Evolutionary conservation across 2,329 filamentous ascomycete genomes (phyloP), one percentile per base, ranked within the genome.

Genomic region (Aspergillus tubingensis): DNA sequence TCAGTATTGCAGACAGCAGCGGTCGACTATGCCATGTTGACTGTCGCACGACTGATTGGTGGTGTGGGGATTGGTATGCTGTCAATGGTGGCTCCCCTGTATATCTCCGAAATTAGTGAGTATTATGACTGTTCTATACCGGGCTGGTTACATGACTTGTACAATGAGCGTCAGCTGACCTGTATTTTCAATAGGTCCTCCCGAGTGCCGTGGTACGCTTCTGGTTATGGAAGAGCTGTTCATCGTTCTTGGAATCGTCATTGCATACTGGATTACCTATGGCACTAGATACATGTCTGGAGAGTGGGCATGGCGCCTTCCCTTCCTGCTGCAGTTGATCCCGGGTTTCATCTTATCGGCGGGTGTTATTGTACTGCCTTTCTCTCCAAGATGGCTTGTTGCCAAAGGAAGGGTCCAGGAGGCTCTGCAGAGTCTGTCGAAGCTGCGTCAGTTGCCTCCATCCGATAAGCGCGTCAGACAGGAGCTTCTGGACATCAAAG

Each of bases 381-480:
- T 82, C 65, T 85, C 83, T 0, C 84, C 84, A 0, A 77, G 84
- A 30, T 86, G 83, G 78, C 77, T 86, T 0, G 78, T 77, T 7
- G 78, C 76, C 5, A 77, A 80, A 53, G 78, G 76, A 8, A 77
- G 80, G 2, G 74, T 84, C 32, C 74, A 81, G 4, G 83, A 85
- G 58, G 79, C 81, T 0, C 72, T 85, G 5, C 60, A 75, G 7
- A 79, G 75, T n/a, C 72, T 86, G 0, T 72, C 74, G 5, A 81
- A 78, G 61, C 73, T 87, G 7, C 81, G 85, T 10, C 76, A 78
- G 32, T 72, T 86, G 2, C 81, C 83, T 0, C 62, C 70, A 0
- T 77, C 75, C 1, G 84, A 88, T 62, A 67, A 74, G 7, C 76
- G 83, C 3, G 77, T 88, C 3, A 76, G 80, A 5, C 76, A 80